Base-by-base conservation (phyloP, 805 yeast species). In the Myxozyma mucilagina region DNA sequence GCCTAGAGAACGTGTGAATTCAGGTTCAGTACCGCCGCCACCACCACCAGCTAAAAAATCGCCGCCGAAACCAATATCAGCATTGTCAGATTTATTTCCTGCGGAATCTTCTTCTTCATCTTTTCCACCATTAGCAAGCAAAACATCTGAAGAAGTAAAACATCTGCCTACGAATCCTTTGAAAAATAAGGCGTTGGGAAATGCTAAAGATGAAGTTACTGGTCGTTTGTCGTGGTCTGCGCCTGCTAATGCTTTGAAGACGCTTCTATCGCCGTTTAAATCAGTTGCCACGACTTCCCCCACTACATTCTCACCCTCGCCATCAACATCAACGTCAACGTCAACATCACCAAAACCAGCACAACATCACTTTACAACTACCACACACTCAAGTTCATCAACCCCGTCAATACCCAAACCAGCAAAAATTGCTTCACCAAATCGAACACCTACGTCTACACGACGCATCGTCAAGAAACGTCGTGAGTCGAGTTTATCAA, bases 21-120 rank as follows among this genome's bases (percentile, higher is more conserved):
- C 53, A 36, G 53, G 53, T 35, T 18, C 53, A 10, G 14, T 49
- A 18, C 53, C 44, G 4, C 53, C 51, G 20, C 51, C 53, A 16
- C 53, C 53, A 8, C 24, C 20, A 9, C 53, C 53, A 11, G 43
- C 53, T 3, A 18, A 8, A 11, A 36, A 18, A 49, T 36, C 53
- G 3, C 53, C 34, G 3, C 53, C 43, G 5, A 49, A 36, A 20
- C 34, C 53, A 16, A 35, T 18, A 20, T 4, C 42, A 49, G 32
- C 9, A 16, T 6, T 10, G 32, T 31, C n/a, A 36, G 14, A 10
- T 16, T 20, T 35, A 11, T 20, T 16, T 10, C 34, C 49, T 6
- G 49, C 29, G 13, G 34, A 20, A 20, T 24, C 29, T 2, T 13
- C 18, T 5, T 41, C 20, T 10, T 8, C 45, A 9, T 16, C 45